These are phyloP conservation scores for Allomyces macrogynus DNA, from an alignment of 192 early-diverging fungal genomes.

Conservation along the genomic window DNA sequence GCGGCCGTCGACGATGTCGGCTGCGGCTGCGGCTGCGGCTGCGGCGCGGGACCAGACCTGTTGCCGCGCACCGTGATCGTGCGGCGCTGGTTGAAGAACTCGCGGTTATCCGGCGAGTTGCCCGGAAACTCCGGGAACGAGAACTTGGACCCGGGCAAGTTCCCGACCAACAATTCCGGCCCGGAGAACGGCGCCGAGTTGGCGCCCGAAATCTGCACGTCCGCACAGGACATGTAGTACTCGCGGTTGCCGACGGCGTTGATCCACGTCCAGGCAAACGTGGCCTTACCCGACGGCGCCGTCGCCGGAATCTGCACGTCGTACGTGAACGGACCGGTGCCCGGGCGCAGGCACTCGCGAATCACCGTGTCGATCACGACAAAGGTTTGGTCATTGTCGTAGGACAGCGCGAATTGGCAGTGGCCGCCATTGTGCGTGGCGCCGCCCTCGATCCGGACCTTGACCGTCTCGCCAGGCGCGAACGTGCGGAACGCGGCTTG, in stretches of 20 bases:
- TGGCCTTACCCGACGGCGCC: conserved; percentile 28
- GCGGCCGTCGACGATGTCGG: too few relatives aligned
- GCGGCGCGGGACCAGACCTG: too few relatives aligned
- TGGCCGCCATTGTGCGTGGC: conserved; percentile 42
- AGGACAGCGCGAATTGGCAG: conserved; percentile 45
- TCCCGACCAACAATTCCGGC: not conserved
- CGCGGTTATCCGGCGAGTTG: not conserved
- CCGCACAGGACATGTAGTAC: conserved; percentile 47
- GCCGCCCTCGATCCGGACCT: conserved; percentile 1
- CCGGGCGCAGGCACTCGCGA: conserved; percentile 19
- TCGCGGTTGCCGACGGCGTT: conserved; percentile 38
- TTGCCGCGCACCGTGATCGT: not conserved
- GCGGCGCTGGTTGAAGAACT: not conserved
- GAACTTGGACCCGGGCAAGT: not conserved
- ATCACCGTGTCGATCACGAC: conserved; percentile 35
- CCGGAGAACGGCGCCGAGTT: conserved; percentile 6
- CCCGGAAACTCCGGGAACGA: not conserved
- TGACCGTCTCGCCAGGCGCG: not conserved
- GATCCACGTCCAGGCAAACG: conserved; percentile 46
- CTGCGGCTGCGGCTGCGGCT: too few relatives aligned
- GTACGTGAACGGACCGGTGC: conserved; percentile 5
- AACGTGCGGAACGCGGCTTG: not conserved
- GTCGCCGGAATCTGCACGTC: conserved; percentile 34
- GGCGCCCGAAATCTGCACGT: conserved; percentile 27
- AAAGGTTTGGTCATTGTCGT: conserved; percentile 34